A percentile compares a stretch with the other conserved stretches of the same genome.
Evolutionary conservation across 2,329 filamentous ascomycete species (phyloP).

Genomic region (Colletotrichum horii): DNA sequence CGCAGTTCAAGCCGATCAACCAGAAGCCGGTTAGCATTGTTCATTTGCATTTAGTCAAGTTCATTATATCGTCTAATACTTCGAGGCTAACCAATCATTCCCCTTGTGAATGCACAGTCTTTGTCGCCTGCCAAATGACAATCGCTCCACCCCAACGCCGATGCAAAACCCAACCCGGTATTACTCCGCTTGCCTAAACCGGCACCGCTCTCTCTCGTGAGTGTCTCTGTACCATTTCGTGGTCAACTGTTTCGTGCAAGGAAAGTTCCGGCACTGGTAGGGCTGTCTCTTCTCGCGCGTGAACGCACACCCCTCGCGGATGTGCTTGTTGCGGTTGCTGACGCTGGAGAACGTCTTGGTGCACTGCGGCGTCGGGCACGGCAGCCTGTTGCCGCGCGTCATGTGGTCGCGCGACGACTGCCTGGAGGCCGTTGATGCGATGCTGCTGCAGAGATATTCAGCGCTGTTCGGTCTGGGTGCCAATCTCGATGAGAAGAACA

Average conservation of each 20-base stretch:
- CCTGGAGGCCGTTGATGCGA: background rate
- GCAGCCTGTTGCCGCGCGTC: background rate
- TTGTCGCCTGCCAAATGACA: background rate
- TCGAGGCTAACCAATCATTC: background rate
- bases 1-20: too few species aligned
- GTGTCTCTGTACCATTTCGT: conserved; percentile 33
- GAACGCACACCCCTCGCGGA: conserved; percentile 30
- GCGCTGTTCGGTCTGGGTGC: accelerated
- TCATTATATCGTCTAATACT: background rate
- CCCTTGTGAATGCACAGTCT: background rate
- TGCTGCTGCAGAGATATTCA: background rate
- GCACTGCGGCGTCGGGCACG: conserved; percentile 26
- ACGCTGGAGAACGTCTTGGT: conserved; percentile 32
- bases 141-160: background rate
- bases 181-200: conserved; percentile 13
- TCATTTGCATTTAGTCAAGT: background rate
- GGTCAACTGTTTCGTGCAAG: conserved; percentile 28
- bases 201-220: conserved; percentile 32
- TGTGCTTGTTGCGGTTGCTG: conserved; percentile 37
- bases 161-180: background rate
- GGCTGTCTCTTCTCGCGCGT: conserved; percentile 22
- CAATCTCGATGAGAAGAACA: background rate
- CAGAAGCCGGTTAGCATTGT: too few species aligned
- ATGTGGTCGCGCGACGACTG: background rate
- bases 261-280: conserved; percentile 29